Percentiles rank a stretch among this genome's conserved stretches.
Conservation (phyloP, 805 yeast genomes). For the Jamesozyma spencerorum region DNA sequence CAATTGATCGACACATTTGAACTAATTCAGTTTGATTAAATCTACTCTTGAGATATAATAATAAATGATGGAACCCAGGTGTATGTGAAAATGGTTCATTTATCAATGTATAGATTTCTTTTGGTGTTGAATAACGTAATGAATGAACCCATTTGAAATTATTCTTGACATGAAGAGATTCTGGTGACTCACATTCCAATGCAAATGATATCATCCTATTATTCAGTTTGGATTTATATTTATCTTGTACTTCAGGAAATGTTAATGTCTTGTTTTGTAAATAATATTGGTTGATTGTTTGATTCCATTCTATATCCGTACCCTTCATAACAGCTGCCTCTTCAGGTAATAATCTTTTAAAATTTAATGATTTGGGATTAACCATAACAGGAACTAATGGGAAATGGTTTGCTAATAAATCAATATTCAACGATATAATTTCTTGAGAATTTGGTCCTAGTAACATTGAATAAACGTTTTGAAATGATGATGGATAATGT, state of each 20-base stretch:
- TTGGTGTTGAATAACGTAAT: slow-evolving; percentile 48
- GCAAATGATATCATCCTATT: slow-evolving; percentile 17
- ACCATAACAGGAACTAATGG: slow-evolving; percentile 26
- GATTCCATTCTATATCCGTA: slow-evolving; percentile 7
- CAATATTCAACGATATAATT: slow-evolving; percentile 18
- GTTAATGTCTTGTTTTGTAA: slow-evolving; percentile 42
- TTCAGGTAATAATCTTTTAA: slow-evolving; percentile 16
- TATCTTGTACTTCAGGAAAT: slow-evolving; percentile 50
- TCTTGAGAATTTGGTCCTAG: slow-evolving; percentile 24
- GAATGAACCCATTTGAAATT: slow-evolving; percentile 29
- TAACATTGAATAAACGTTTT: slow-evolving; percentile 19
- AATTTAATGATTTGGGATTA: slow-evolving; percentile 11
- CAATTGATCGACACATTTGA: slow-evolving; percentile 78
- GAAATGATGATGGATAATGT: slow-evolving; percentile 15
- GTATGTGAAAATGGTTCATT: slow-evolving; percentile 78
- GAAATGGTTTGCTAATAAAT: slow-evolving; percentile 24
- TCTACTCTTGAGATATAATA: slow-evolving; percentile 60
- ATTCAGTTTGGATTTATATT: background rate
- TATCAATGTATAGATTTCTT: slow-evolving; percentile 71
- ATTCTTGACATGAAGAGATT: slow-evolving; percentile 10
- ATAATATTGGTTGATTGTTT: slow-evolving; percentile 53
- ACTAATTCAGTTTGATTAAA: slow-evolving; percentile 64
- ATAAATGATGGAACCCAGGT: slow-evolving; percentile 77
- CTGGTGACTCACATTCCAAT: slow-evolving; percentile 20
- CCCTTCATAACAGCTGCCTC: slow-evolving; percentile 9